Evolutionary conservation across 1,284 basidiomycete genomes (phyloP), one percentile per base, ranked within the genome.

Genomic region (Malassezia obtusa): DNA sequence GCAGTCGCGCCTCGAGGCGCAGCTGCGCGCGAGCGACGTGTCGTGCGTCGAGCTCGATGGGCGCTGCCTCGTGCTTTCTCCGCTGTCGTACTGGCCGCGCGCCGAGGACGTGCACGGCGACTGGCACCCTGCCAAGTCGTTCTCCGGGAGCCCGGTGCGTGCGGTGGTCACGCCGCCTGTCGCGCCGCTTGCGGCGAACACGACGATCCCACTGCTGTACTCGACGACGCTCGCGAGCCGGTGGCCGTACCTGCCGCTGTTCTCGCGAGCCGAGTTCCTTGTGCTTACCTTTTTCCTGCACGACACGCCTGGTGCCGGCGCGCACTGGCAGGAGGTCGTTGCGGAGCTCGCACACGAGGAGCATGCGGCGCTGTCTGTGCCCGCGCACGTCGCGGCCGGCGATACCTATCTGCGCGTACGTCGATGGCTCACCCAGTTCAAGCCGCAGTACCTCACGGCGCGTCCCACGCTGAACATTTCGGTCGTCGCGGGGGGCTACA

Each of bases 401-500:
- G 26, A 40, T 7, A 54, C 52, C 15, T 14, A 32, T 30, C 40
- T 54, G 9, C 31, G 25, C 19, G 25, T 26, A 21, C 28, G 33
- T 26, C 19, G 31, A 10, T 6, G 6, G 6, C 26, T 47, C 15
- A 47, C 33, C 32, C 51, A 58, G 25, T 69, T 69, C 54, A 37
- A 55, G n/a, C 67, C 67, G 10, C 55, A 61, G 22, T 31, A 51
- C 1, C 44, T 50, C 17, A 50, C 65, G 47, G 41, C 24, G 22
- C 44, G 45, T n/a, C 57, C 52, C 5, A 40, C 28, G 32, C 38
- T 55, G 15, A 61, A 67, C 45, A 57, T 65, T 12, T 77, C 81
- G 2, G 83, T 88, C 64, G 79, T 91, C 49, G 85, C 85, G 63
- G 64, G 84, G 21, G 84, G 87, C 19, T 96, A 96, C 76, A 75